Evolutionary conservation across 2,329 filamentous ascomycete species (phyloP), one percentile per base, ranked within the genome.

Genomic region (Lojkania enalia): DNA sequence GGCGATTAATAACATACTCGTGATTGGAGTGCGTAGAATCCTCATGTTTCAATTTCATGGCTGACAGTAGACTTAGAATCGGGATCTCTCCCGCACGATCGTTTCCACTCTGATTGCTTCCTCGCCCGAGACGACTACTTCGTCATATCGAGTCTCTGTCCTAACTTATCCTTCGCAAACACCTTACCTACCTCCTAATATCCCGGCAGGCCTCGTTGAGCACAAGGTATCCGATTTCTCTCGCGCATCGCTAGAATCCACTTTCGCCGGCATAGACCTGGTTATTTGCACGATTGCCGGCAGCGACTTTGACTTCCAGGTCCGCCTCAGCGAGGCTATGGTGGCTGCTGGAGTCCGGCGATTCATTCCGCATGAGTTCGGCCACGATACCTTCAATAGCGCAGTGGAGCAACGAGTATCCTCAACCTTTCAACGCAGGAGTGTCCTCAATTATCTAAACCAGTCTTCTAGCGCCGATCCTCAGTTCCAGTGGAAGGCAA

Each of bases 351-450:
- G 69, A 6, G 71, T 74, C 3, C 60, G 55, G 35, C 64, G 69
- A 13, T 70, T 74, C 52, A 63, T 76, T 20, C 72, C 73, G 9
- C 60, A 66, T 20, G 73, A 75, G 43, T 76, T 72, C 48, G 71
- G 69, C 32, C 66, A 64, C 27, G 60, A 64, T 39, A 53, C 62
- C 18, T 48, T 67, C 20, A 72, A 71, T 46, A 32, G 44, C 13
- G 35, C 38, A 3, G 52, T 72, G 5, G 61, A 64, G 36, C 40
- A 46, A 12, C 61, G 68, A 6, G 43, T 71, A 9, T 54, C 63
- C 14, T 63, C 62, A 7, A 54, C 53, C 27, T 51, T 45, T 9
- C 63, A 60, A 32, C 59, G 64, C 14, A 61, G 59, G 7, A 58
- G 58, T 20, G 52, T 64, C 2, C 57, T 71, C 14, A 32, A 61